Evolutionary conservation across 2,329 filamentous ascomycete genomes (phyloP), one percentile per base, ranked within the genome.

Genomic region (Fusarium mundagurra): DNA sequence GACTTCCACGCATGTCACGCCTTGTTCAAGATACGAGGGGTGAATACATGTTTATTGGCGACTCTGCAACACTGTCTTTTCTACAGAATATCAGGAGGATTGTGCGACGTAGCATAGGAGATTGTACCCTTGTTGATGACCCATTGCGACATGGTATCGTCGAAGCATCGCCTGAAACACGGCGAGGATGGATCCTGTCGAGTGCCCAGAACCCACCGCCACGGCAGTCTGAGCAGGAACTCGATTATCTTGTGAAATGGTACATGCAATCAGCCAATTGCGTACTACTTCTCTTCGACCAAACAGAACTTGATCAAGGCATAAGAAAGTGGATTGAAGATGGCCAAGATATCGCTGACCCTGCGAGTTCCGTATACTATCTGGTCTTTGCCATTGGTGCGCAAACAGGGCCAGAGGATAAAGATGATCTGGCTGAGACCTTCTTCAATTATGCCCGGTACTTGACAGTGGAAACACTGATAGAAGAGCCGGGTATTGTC

Each of bases 11-110:
- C 1, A 78, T 78, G 76, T 82, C 81, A 14, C 75, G 81, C 2
- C 76, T 83, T 17, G 73, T 83, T 12, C 76, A 81, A 44, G 81
- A 82, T 38, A 80, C 76, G 12, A 75, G 79, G 41, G 81, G 80
- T 22, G 79, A 77, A 36, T 81, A 81, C 72, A 80, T 83, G 75
- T 83, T 82, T 53, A 79, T 83, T 34, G 81, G 81, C n/a, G 81
- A 83, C 67, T 81, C 81, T 24, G 80, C 81, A 13, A 82, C 80
- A 8, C 36, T 83, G 11, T 80, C 80, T 0, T 82, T 83, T 34
- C 69, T 83, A 3, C 80, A 83, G 34, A 80, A 80, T 29, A 82
- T 83, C 20, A 79, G 82, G 1, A 76, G 81, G 8, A 73, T 83
- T 24, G 80, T 82, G 0, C 74, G 75, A 9, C 75, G 79, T 29